Conservation (phyloP, 2,329 filamentous ascomycete genomes). For the Trichoderma brevicompactum region DNA sequence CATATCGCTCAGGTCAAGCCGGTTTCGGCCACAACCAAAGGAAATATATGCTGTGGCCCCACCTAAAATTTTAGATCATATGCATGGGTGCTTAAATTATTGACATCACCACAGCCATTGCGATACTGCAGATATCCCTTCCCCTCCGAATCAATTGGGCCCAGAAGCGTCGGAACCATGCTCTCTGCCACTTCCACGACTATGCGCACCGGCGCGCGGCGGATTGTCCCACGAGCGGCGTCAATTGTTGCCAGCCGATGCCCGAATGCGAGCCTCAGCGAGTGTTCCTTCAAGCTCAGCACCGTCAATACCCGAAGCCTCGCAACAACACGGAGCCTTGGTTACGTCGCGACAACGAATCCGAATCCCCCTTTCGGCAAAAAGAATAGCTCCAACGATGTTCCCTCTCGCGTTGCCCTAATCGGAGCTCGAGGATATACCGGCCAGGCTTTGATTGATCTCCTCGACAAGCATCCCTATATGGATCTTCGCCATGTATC, state of each 20-base stretch:
- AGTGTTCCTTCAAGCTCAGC: neutral
- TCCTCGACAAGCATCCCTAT: slow-evolving; percentile 85
- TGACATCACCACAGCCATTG: neutral
- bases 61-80: neutral
- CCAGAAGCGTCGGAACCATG: slow-evolving; percentile 47
- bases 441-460: slow-evolving; percentile 83
- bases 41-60: no score
- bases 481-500: slow-evolving; percentile 92
- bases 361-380: slow-evolving; percentile 83
- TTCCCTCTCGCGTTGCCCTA: slow-evolving; percentile 78
- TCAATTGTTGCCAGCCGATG: slow-evolving; percentile 32
- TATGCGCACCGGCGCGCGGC: slow-evolving; percentile 50
- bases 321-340: slow-evolving; percentile 27
- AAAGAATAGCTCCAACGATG: slow-evolving; percentile 83
- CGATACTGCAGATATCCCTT: neutral
- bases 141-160: no score
- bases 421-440: slow-evolving; percentile 95
- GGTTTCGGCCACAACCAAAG: neutral
- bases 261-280: slow-evolving; percentile 35
- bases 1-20: no score
- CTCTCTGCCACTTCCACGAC: slow-evolving; percentile 48
- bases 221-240: slow-evolving; percentile 32
- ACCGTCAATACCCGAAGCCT: neutral
- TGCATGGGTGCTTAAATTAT: neutral
- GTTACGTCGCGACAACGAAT: slow-evolving; percentile 39